phyloP scores from a whole-genome alignment of 1,139 yeast species.

The Protomyces inundatus region DNA sequence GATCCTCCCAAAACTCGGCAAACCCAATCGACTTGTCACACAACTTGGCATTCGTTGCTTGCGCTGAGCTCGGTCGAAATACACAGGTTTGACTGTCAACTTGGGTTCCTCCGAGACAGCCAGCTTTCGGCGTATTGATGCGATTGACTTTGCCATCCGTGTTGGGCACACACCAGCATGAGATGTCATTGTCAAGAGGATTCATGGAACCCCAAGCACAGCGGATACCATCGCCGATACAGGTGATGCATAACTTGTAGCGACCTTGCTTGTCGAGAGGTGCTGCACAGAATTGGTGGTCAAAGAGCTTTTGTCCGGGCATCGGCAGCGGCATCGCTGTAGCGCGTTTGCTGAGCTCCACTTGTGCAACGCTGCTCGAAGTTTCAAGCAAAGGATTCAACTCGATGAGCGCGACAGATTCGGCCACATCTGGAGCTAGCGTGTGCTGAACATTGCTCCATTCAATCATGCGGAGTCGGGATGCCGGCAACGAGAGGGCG shows the following conservation, averaged over 20 bases:
- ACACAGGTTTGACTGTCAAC: not conserved
- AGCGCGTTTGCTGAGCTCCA: too few species aligned
- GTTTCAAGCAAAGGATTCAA: too few species aligned
- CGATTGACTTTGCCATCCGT: not conserved
- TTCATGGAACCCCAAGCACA: not conserved
- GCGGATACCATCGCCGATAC: not conserved
- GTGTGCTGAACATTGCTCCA: too few species aligned
- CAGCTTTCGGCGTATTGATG: not conserved
- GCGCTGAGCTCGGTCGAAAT: too few species aligned
- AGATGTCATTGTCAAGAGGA: not conserved
- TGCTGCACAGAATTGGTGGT: not conserved
- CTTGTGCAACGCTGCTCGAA: too few species aligned
- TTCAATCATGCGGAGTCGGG: too few species aligned
- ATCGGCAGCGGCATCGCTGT: not conserved
- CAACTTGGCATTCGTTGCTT: too few species aligned
- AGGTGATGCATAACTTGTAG: not conserved
- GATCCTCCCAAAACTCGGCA: too few species aligned
- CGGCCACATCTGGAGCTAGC: too few species aligned
- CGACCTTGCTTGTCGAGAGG: not conserved
- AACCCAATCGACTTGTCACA: too few species aligned
- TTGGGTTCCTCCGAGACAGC: not conserved
- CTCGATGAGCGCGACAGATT: too few species aligned
- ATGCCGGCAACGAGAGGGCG: too few species aligned
- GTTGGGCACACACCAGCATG: not conserved
- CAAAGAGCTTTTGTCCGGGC: not conserved